Conservation (phyloP, 371 early-diverging fungal species). For the Apophysomyces variabilis region DNA sequence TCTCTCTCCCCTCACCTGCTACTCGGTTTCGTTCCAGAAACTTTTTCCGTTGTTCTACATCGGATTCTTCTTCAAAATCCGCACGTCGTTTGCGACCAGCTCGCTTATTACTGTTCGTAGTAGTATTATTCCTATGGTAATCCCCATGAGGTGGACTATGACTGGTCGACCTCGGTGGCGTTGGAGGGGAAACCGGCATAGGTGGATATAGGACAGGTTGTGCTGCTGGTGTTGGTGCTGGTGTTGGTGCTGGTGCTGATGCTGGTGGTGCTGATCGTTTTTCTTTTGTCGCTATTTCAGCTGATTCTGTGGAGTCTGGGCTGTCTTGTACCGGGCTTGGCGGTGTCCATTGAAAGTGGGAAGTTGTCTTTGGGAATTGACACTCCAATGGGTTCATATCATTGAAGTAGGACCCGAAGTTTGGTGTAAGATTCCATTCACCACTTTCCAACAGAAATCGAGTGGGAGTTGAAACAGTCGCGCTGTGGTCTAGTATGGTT, state of each 20-base stretch:
- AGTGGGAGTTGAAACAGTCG: constrained; percentile 4
- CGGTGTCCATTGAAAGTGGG: not conserved
- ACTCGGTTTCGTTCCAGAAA: constrained; percentile 71
- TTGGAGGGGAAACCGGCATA: not conserved
- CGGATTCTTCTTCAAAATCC: constrained; percentile 40
- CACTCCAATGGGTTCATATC: not conserved
- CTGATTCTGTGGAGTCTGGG: not conserved
- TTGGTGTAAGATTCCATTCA: constrained; percentile 8
- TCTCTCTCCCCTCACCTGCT: constrained; percentile 48
- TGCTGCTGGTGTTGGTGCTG: too few species aligned
- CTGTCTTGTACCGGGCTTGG: not conserved
- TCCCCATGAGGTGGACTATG: not conserved
- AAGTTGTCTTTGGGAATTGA: constrained; percentile 1
- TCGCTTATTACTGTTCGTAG: not conserved
- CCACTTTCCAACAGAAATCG: constrained; percentile 10
- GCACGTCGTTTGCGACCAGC: constrained; percentile 35
- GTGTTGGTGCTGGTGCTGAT: too few species aligned
- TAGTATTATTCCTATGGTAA: not conserved
- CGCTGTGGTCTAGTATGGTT: not conserved
- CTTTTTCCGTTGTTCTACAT: constrained; percentile 32
- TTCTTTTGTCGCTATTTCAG: not conserved
- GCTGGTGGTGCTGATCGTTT: not conserved
- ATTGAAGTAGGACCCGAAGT: not conserved
- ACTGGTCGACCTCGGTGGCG: constrained; percentile 3
- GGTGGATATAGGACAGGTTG: not conserved